Evolutionary conservation across 75 land plant species (phyloP).

Genomic region (Selaginella moellendorffii): DNA sequence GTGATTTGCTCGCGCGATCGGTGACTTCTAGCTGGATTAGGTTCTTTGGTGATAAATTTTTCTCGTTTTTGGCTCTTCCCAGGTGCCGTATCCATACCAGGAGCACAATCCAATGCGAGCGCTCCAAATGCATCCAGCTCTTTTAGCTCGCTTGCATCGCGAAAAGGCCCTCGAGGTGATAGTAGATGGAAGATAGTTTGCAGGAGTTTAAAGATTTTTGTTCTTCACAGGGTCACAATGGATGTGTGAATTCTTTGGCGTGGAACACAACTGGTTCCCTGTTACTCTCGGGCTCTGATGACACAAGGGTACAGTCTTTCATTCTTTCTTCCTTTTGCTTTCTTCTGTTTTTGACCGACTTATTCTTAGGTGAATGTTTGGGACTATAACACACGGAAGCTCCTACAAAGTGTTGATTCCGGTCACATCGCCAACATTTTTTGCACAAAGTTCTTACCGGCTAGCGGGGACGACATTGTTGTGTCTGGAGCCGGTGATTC

Average conservation of each 20-base stretch:
- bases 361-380: slow-evolving; percentile 94
- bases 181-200: not conserved
- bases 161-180: slow-evolving; percentile 78
- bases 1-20: too few species aligned
- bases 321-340: too few species aligned
- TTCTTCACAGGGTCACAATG: slow-evolving; percentile 62
- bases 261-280: slow-evolving; percentile 91
- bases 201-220: too few species aligned
- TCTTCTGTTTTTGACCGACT: slow-evolving; percentile 11
- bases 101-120: slow-evolving; percentile 26
- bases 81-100: slow-evolving; percentile 11
- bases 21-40: too few species aligned
- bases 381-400: slow-evolving; percentile 44
- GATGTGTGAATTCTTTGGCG: slow-evolving; percentile 89
- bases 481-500: slow-evolving; percentile 95
- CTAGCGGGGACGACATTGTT: slow-evolving; percentile 82
- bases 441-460: slow-evolving; percentile 88
- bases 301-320: slow-evolving; percentile 39
- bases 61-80: too few species aligned
- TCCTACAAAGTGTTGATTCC: slow-evolving; percentile 66
- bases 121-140: slow-evolving; percentile 85
- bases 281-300: slow-evolving; percentile 94
- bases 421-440: slow-evolving; percentile 90
- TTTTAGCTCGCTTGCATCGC: slow-evolving; percentile 46
- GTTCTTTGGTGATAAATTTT: too few species aligned